phyloP scores from a whole-genome alignment of 768 basidiomycete genomes.

The Trametes cinnabarina region DNA sequence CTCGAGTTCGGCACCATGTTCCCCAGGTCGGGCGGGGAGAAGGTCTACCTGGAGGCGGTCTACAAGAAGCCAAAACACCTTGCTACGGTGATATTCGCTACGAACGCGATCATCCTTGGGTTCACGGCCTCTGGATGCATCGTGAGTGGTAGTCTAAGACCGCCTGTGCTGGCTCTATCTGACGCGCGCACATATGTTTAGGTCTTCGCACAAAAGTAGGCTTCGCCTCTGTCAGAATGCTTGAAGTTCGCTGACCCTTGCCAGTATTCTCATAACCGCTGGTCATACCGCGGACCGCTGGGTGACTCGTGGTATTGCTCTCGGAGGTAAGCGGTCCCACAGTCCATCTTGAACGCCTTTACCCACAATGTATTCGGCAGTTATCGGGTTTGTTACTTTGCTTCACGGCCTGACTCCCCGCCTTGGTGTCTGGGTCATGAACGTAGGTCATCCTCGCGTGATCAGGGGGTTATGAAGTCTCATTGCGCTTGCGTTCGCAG shows the following conservation, averaged over 20 bases:
- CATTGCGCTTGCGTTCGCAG: constrained; percentile 27
- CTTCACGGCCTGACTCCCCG: constrained; percentile 53
- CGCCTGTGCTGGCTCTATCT: not conserved
- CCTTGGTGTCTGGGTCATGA: constrained; percentile 52
- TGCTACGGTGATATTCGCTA: constrained; percentile 35
- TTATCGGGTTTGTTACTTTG: constrained; percentile 48
- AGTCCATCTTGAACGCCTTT: not conserved
- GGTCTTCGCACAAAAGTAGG: constrained; percentile 34
- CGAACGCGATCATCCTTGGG: constrained; percentile 34
- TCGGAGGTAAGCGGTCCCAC: constrained; percentile 40
- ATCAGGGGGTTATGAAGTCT: constrained; percentile 34
- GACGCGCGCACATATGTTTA: not conserved
- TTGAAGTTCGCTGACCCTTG: not conserved
- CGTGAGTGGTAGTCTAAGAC: constrained; percentile 11
- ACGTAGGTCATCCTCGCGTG: constrained; percentile 33
- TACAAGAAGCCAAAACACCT: constrained; percentile 39
- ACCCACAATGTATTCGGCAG: constrained; percentile 26
- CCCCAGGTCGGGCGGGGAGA: constrained; percentile 60
- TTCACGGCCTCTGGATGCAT: constrained; percentile 37
- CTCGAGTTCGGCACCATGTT: constrained; percentile 65
- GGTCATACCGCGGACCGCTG: constrained; percentile 36
- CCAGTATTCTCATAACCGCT: constrained; percentile 45
- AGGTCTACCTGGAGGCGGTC: constrained; percentile 59
- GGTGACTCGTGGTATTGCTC: constrained; percentile 56
- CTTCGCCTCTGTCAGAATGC: not conserved